A percentile compares a stretch with the other conserved stretches of the same genome.
Conservation (phyloP, 345 rosid species). For the Citrus inodora region DNA sequence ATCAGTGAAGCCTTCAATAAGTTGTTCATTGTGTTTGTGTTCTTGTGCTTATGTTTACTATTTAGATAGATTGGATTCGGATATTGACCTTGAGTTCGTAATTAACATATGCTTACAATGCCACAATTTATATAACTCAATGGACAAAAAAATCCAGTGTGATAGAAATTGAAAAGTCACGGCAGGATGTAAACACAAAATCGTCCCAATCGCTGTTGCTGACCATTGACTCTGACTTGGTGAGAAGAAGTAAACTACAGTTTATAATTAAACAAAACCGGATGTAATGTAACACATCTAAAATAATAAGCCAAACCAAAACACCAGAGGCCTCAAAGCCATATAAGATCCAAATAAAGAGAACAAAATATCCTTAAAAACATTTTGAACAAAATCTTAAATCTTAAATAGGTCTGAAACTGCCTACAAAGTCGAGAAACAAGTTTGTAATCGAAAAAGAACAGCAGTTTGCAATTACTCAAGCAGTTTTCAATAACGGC, state of each 20-base stretch:
- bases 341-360: background rate
- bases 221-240: no score
- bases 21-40: constrained; percentile 7
- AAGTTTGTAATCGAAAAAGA: background rate
- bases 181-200: no score
- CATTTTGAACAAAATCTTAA: constrained; percentile 13
- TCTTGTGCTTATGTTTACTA: no score
- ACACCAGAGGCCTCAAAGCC: constrained; percentile 21
- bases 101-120: no score
- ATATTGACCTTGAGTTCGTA: no score
- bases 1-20: constrained; percentile 15
- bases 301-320: constrained; percentile 15
- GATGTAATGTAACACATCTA: constrained; percentile 1
- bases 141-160: no score
- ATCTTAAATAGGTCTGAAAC: constrained; percentile 16
- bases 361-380: constrained; percentile 14
- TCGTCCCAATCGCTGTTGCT: no score
- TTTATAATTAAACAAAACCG: background rate
- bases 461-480: background rate
- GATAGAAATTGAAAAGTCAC: no score
- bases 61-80: no score
- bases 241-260: background rate
- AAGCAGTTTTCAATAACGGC: constrained; percentile 48
- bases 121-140: no score
- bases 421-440: constrained; percentile 10